Base-by-base conservation (phyloP, 768 basidiomycete genomes). In the Phanerodontia chrysosporium region DNA sequence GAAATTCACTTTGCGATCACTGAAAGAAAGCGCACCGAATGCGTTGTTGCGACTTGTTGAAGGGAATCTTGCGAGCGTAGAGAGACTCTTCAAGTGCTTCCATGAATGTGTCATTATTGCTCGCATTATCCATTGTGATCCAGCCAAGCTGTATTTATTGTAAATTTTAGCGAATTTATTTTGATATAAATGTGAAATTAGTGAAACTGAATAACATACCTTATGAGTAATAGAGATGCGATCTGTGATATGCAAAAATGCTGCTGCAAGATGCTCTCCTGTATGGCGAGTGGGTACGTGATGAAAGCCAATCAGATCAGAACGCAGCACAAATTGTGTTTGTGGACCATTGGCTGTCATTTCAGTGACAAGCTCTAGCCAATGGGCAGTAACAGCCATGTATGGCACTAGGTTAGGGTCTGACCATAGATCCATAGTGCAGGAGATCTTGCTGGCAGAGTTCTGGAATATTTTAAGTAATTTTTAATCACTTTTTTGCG, bases 101-200 rank as follows among this genome's bases (percentile, higher is more conserved):
- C 67, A 70, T 66, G 25, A 65, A 51, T 1, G 66, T 62, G 18
- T 67, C 58, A 53, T 67, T 66, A 30, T 73, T 73, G 1, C 62
- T 60, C n/a, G n/a, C n/a, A n/a, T n/a, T n/a, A n/a, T n/a, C n/a
- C n/a, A n/a, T n/a, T n/a, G n/a, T n/a, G n/a, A n/a, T n/a, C n/a
- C n/a, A n/a, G n/a, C n/a, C n/a, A n/a, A 2, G 69, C 65, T 44
- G 72, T 73, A 46, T 72, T 69, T 18, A 70, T 57, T 1, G 70
- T 72, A 21, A 76, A n/a, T n/a, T 53, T 71, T 72, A 74, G 6
- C 77, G 76, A 66, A 77, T 70, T 76, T 77, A 58, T n/a, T 21
- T 22, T 25, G 46, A 8, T 16, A 7, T 3, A 27, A 28, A 57
- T n/a, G 8, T 8, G n/a, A 45, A 24, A 32, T 49, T 27, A 6